These are phyloP conservation scores for Phytophthora litchii DNA, from an alignment of 352 stramenopile genomes.

Conservation along the genomic window DNA sequence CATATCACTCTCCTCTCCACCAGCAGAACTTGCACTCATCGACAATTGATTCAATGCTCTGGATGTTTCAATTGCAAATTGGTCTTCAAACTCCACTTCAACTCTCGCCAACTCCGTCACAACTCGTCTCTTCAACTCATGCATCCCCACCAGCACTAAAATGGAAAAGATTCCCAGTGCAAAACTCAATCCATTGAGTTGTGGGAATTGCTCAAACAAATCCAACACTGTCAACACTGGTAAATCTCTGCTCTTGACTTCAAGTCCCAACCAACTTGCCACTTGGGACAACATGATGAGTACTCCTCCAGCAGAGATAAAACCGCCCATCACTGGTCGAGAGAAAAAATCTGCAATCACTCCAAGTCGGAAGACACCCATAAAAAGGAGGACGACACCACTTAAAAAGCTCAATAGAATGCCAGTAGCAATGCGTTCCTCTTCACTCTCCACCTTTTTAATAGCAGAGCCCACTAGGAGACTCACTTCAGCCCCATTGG, in stretches of 20 bases:
- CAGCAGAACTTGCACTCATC: slow-evolving; percentile 31
- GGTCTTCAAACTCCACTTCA: slow-evolving; percentile 44
- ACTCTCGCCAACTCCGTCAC: slow-evolving; percentile 43
- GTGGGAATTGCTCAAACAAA: slow-evolving; percentile 46
- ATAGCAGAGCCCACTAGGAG: slow-evolving; percentile 70
- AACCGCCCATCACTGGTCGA: slow-evolving; percentile 72
- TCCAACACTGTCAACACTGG: slow-evolving; percentile 65
- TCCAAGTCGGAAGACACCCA: slow-evolving; percentile 62
- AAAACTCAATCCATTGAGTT: slow-evolving; percentile 64
- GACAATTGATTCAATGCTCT: slow-evolving; percentile 33
- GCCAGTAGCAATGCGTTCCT: slow-evolving; percentile 63
- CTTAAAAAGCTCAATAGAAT: slow-evolving; percentile 80
- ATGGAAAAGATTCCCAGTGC: slow-evolving; percentile 53
- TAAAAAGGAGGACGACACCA: slow-evolving; percentile 59
- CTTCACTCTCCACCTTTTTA: slow-evolving; percentile 50
- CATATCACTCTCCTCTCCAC: slow-evolving; percentile 26
- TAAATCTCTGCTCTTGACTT: slow-evolving; percentile 51
- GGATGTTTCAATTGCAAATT: slow-evolving; percentile 55
- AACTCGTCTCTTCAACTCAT: slow-evolving; percentile 43
- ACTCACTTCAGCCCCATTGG: slow-evolving; percentile 70
- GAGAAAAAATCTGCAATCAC: slow-evolving; percentile 78
- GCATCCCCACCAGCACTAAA: slow-evolving; percentile 50
- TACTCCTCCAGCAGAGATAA: slow-evolving; percentile 68
- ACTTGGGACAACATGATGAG: slow-evolving; percentile 76
- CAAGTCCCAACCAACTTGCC: slow-evolving; percentile 58